Evolutionary conservation across 192 early-diverging fungal species (phyloP).

Genomic region (Lobosporangium transversale): DNA sequence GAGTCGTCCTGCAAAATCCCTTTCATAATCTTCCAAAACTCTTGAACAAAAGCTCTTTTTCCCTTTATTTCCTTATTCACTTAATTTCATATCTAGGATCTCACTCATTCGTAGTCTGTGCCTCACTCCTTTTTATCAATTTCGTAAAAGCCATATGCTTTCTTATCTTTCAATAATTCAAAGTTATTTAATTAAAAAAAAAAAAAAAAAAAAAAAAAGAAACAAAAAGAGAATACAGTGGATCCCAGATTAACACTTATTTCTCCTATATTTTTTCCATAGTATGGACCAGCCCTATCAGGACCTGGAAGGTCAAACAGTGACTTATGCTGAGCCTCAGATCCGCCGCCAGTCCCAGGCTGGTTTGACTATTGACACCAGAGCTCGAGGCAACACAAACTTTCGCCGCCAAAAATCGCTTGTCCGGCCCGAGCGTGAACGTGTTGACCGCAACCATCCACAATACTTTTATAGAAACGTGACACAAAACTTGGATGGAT

Average conservation of each 20-base stretch:
- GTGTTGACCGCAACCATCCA: constrained; percentile 59
- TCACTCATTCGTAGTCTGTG: no score
- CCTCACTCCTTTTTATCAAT: no score
- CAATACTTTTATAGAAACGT: constrained; percentile 61
- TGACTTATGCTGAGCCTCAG: constrained; percentile 25
- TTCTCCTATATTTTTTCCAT: background rate
- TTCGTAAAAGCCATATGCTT: no score
- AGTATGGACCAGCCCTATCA: constrained; percentile 43
- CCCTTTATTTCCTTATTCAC: background rate
- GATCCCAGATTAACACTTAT: background rate
- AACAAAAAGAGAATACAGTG: no score
- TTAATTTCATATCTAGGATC: background rate
- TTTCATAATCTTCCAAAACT: no score
- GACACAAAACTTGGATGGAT: constrained; percentile 50
- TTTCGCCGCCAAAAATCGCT: constrained; percentile 71
- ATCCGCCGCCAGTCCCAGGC: constrained; percentile 36
- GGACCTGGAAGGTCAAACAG: constrained; percentile 35
- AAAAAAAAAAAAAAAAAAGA: no score
- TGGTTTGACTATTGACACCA: constrained; percentile 38
- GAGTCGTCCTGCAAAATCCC: background rate
- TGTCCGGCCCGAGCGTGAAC: constrained; percentile 71
- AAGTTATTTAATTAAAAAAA: background rate
- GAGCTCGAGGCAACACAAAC: constrained; percentile 5
- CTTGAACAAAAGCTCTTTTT: background rate
- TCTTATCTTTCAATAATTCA: background rate